Evolutionary conservation across 176 grass and related monocot species (phyloP).

Genomic region (Calamus simplicifolius): DNA sequence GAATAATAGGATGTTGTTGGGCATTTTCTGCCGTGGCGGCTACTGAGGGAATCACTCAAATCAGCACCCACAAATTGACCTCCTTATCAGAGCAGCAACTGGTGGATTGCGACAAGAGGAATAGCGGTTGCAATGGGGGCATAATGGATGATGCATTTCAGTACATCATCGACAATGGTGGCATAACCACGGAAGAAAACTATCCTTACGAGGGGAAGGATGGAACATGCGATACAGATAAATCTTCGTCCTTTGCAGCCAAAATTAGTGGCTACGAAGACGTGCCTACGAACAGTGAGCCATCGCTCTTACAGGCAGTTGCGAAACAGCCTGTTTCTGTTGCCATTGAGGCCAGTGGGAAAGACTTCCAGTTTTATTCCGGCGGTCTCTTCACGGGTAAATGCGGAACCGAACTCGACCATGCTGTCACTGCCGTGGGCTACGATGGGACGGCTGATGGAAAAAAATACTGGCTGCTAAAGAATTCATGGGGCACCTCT

Average conservation of each 20-base stretch:
- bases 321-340: no score
- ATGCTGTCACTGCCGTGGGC: no score
- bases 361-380: no score
- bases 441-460: no score
- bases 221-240: constrained; percentile 22
- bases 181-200: constrained; percentile 36
- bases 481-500: no score
- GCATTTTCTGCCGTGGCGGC: constrained; percentile 56
- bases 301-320: no score
- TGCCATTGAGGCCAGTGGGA: no score
- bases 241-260: constrained; percentile 1
- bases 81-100: constrained; percentile 69
- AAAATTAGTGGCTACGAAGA: constrained; percentile 27
- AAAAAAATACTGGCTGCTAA: no score
- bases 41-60: constrained; percentile 51
- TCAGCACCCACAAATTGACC: constrained; percentile 39
- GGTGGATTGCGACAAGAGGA: constrained; percentile 41
- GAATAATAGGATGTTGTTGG: constrained; percentile 56
- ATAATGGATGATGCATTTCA: constrained; percentile 28
- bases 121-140: constrained; percentile 46
- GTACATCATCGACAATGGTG: constrained; percentile 38
- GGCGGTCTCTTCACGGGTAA: no score
- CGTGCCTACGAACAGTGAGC: constrained; percentile 44
- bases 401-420: no score
- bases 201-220: constrained; percentile 44